These are phyloP conservation scores for Myochromella boudieri DNA, from an alignment of 768 basidiomycete species.

Conservation along the genomic window DNA sequence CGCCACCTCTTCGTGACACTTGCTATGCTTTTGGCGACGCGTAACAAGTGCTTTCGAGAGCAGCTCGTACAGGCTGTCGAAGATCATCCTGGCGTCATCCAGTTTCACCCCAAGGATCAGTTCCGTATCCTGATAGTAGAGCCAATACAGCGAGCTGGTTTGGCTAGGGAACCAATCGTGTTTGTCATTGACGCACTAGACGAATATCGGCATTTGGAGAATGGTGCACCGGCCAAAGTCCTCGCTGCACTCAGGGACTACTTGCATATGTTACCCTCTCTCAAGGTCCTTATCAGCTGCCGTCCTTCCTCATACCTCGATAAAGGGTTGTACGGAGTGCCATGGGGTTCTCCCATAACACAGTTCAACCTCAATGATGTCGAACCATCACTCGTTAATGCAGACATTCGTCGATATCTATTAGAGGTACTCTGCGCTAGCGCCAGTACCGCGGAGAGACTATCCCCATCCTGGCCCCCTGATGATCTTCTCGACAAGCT, in stretches of 20 bases:
- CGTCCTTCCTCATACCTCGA: conserved; percentile 10
- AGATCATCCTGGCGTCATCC: conserved; percentile 5
- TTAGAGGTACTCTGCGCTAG: conserved; percentile 12
- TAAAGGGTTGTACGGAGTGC: not conserved
- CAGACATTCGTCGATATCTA: conserved; percentile 11
- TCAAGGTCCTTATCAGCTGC: conserved; percentile 17
- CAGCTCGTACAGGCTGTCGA: conserved; percentile 8
- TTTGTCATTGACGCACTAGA: conserved; percentile 22
- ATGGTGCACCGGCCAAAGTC: conserved; percentile 10
- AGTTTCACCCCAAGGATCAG: conserved; percentile 3
- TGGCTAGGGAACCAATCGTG: conserved; percentile 10
- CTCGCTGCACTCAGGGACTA: conserved; percentile 11
- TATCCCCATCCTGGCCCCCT: conserved; percentile 15
- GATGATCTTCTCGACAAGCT: conserved; percentile 11
- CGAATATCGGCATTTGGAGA: conserved; percentile 15
- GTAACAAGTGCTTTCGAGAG: conserved; percentile 3
- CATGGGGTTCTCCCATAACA: conserved; percentile 3
- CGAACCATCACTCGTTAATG: conserved; percentile 8
- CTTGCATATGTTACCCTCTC: conserved; percentile 10
- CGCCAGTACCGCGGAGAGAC: conserved; percentile 12
- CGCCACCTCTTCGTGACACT: conserved; percentile 13
- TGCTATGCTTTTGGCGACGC: conserved; percentile 9
- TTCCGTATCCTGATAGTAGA: conserved; percentile 15
- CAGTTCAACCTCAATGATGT: conserved; percentile 12
- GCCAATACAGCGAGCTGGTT: conserved; percentile 6